phyloP scores from a whole-genome alignment of 2,329 filamentous ascomycete species.

The Pestalotiopsis sp. region DNA sequence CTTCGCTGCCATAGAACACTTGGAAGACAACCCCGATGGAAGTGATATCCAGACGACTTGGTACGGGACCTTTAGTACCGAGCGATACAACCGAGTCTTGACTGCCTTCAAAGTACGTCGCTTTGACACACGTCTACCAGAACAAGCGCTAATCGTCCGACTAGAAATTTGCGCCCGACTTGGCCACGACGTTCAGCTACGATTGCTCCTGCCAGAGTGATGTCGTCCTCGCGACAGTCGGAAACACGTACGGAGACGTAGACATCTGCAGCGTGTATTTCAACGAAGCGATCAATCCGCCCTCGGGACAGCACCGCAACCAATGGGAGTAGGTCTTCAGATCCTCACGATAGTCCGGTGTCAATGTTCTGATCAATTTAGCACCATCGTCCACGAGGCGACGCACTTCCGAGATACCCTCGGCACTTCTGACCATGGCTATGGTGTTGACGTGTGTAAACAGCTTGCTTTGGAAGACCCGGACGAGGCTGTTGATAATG shows the following conservation, averaged over 20 bases:
- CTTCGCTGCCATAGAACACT: neutral
- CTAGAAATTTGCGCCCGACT: conserved; percentile 12
- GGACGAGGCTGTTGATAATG: neutral
- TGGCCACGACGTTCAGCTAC: conserved; percentile 7
- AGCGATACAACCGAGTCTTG: conserved; percentile 4
- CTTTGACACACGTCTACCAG: neutral
- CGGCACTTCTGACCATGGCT: neutral
- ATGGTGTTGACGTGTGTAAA: neutral
- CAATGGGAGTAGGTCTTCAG: conserved; percentile 7
- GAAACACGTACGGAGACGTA: conserved; percentile 5
- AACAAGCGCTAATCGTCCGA: neutral
- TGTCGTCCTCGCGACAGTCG: neutral
- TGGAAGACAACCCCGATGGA: conserved; percentile 9
- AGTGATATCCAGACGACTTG: conserved; percentile 7
- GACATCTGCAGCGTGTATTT: conserved; percentile 10
- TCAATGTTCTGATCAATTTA: neutral
- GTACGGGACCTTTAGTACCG: conserved; percentile 11
- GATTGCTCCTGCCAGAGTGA: neutral
- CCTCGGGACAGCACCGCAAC: neutral
- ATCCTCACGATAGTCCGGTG: neutral
- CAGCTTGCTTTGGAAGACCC: neutral
- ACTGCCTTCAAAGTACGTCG: conserved; percentile 7
- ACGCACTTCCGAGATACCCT: neutral
- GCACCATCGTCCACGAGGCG: neutral
- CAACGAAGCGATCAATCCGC: neutral